Base-by-base conservation (phyloP, 2,329 filamentous ascomycete genomes). In the Chalara sp. region DNA sequence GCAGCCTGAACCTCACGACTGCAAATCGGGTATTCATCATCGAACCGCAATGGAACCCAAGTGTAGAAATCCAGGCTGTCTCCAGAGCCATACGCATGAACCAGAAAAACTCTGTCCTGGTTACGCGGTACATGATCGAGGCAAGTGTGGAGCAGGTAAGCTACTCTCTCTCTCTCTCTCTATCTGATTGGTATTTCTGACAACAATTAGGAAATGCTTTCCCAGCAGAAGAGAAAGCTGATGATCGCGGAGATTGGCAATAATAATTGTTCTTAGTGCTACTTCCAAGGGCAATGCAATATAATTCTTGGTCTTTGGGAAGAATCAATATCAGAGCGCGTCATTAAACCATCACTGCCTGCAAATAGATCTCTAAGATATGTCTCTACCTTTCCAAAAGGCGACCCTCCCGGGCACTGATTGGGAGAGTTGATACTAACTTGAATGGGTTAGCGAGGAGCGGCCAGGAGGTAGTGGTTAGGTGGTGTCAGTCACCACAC, bases 1-100 rank as follows among this genome's bases (percentile, higher is more conserved):
- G 48, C 4, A 52, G 53, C 8, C 42, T 55, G 4, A 58, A 57
- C 11, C 53, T 58, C 21, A 55, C 60, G 45, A 53, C 58, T 3
- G 63, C 62, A 8, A 61, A 54, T 47, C 57, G 51, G 2, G 53
- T 65, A 28, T 58, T 59, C 43, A 57, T 65, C 13, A 41, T 65
- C 12, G 62, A 65, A 46, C 61, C 61, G 5, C 63, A 65, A 54
- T 65, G 63, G 61, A 65, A 65, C 37, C 63, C 63, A 3, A 63
- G 55, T 5, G 56, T 65, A 1, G 62, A 65, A 45, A 55, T 47
- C 4, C 61, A 65, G 37, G 61, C 62, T 3, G 58, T 64, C 11
- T 56, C 54, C 1, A 51, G 62, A 31, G 56, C 51, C 11, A 48
- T 58, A 10, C 54, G 63, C 7, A 44, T 64, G 12, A 59, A 56